phyloP scores from a whole-genome alignment of 495 filamentous ascomycete genomes.

The Talaromyces adpressus region DNA sequence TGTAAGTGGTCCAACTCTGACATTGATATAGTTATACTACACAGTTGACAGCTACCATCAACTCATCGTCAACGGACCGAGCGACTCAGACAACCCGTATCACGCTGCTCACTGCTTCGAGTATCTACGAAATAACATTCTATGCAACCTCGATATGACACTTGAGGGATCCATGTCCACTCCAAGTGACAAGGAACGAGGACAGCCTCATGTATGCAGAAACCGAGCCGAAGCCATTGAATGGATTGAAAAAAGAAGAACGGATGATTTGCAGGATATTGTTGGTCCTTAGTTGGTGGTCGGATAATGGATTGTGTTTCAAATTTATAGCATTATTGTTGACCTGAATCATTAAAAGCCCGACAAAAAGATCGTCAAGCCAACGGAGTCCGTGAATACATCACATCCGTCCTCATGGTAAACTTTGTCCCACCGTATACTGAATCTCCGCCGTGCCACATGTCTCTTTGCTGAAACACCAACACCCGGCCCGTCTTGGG shows the following conservation, averaged over 20 bases:
- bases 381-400: constrained; percentile 42
- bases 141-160: constrained; percentile 25
- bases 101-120: constrained; percentile 25
- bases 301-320: neutral
- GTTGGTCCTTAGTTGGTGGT: constrained; percentile 14
- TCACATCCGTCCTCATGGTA: constrained; percentile 70
- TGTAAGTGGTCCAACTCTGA: too few species aligned
- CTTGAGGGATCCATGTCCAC: constrained; percentile 18
- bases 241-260: constrained; percentile 25
- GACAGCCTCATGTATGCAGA: constrained; percentile 24
- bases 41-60: constrained; percentile 23
- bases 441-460: constrained; percentile 70
- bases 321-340: neutral
- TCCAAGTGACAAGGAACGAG: constrained; percentile 15
- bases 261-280: constrained; percentile 24
- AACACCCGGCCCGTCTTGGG: constrained; percentile 66
- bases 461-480: constrained; percentile 65
- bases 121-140: constrained; percentile 21
- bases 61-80: constrained; percentile 14
- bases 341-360: neutral
- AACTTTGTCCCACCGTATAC: constrained; percentile 67
- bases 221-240: constrained; percentile 19
- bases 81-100: constrained; percentile 17
- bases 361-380: neutral
- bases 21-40: constrained; percentile 17